Conservation (phyloP, 352 stramenopile genomes). For the Globisporangium carolinianum region DNA sequence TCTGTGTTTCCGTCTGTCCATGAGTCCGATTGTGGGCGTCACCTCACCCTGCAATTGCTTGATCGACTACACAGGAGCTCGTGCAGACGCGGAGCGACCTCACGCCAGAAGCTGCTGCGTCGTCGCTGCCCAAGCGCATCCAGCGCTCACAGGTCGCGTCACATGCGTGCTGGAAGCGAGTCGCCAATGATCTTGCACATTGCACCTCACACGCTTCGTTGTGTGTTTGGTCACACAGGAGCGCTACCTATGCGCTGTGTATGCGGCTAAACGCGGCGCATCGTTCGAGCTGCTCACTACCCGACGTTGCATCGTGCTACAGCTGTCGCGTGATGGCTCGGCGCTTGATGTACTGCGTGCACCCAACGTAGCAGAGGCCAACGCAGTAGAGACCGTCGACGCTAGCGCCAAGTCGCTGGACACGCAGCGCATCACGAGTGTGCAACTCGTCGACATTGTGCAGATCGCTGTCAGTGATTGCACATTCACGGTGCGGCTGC, state of each 20-base stretch:
- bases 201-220: background rate
- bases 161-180: background rate
- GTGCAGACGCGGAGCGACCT: conserved; percentile 13
- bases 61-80: conserved; percentile 12
- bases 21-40: background rate
- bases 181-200: background rate
- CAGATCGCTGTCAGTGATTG: conserved; percentile 1
- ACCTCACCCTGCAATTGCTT: background rate
- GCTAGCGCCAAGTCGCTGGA: too few relatives aligned
- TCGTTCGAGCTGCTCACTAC: conserved; percentile 6
- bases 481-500: conserved; percentile 1
- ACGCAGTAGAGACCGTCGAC: too few relatives aligned
- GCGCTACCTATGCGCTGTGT: conserved; percentile 17
- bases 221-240: background rate
- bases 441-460: conserved; percentile 6
- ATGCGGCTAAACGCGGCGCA: conserved; percentile 23
- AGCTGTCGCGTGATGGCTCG: conserved; percentile 1
- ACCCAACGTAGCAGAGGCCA: background rate
- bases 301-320: background rate
- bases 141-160: conserved; percentile 17
- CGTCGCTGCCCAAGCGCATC: conserved; percentile 21
- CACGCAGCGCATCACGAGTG: background rate
- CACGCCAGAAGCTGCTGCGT: conserved; percentile 15
- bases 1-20: background rate
- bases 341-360: conserved; percentile 1